Base-by-base conservation (phyloP, 805 yeast genomes). In the Nakazawaea wyomingensis region DNA sequence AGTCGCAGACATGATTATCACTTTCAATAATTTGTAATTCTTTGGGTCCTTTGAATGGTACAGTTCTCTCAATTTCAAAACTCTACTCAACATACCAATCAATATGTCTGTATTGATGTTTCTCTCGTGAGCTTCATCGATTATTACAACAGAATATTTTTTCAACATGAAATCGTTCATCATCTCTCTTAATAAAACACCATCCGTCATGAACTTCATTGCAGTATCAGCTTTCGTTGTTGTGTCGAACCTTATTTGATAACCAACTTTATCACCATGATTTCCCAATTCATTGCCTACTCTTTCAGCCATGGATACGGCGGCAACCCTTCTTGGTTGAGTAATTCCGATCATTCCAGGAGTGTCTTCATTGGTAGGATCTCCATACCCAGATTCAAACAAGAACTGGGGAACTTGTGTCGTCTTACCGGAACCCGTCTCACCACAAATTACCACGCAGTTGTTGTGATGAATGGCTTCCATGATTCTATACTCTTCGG, bases 51-150 rank as follows among this genome's bases (percentile, higher is more conserved):
- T 59, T 3, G 50, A 55, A 54, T 71, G 69, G 39, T 76, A 72
- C 48, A 75, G 71, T 16, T 76, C 67, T 54, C 99, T 78, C 31
- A 91, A 69, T 50, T 72, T 78, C 47, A 88, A 76, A 14, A 90
- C 83, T 52, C 99, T 79, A 57, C 96, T 87, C 40, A 93, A 68
- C 83, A 93, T 85, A 37, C 99, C 99, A 49, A 93, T 89, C 44
- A 93, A 69, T 37, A 93, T 91, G 64, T 93, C 99, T 0, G 99
- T 93, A 58, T 93, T 93, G 48, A 91, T 80, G 57, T 89, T 91
- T 60, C 99, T 77, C 62, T 93, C 99, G 61, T 93, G 99, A 0
- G 99, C 99, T 64, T 93, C 99, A 67, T 93, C 99, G 46, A 93
- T 86, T 21, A 95, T 74, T 35, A 93, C 73, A 0, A 85, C 82